These are phyloP conservation scores for Wickerhamomyces bovis DNA, from an alignment of 805 yeast species.

Conservation along the genomic window DNA sequence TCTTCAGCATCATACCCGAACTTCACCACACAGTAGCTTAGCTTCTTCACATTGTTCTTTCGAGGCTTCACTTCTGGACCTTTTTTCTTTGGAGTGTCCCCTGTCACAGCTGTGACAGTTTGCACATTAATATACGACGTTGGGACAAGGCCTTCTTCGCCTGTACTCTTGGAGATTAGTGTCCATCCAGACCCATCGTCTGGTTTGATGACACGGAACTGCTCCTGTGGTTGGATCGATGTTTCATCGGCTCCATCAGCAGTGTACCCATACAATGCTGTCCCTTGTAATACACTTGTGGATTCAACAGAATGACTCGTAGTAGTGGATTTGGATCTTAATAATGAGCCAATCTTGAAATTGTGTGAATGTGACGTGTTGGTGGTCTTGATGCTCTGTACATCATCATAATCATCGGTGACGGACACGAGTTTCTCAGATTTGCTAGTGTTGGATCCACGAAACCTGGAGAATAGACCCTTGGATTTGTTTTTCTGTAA, in stretches of 20 bases:
- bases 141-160: slow-evolving; percentile 75
- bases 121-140: slow-evolving; percentile 61
- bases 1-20: slow-evolving; percentile 38
- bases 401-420: slow-evolving; percentile 15
- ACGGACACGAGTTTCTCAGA: slow-evolving; percentile 6
- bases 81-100: slow-evolving; percentile 7
- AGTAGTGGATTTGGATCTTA: slow-evolving; percentile 13
- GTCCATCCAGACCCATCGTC: slow-evolving; percentile 96
- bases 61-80: slow-evolving; percentile 21
- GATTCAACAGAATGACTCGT: slow-evolving; percentile 16
- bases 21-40: slow-evolving; percentile 15
- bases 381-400: slow-evolving; percentile 17
- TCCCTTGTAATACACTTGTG: slow-evolving; percentile 21
- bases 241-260: slow-evolving; percentile 78
- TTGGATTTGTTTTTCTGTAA: slow-evolving; percentile 45
- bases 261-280: slow-evolving; percentile 37
- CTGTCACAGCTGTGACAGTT: slow-evolving; percentile 13
- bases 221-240: slow-evolving; percentile 53
- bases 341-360: slow-evolving; percentile 17
- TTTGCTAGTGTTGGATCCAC: slow-evolving; percentile 7
- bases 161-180: slow-evolving; percentile 41
- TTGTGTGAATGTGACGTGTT: slow-evolving; percentile 7
- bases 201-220: slow-evolving; percentile 46
- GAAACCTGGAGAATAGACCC: slow-evolving; percentile 44
- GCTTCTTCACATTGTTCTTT: slow-evolving; percentile 10